Evolutionary conservation across 208 protist species (phyloP), one percentile per base, ranked within the genome.

Genomic region (Acanthamoeba lenticulata): DNA sequence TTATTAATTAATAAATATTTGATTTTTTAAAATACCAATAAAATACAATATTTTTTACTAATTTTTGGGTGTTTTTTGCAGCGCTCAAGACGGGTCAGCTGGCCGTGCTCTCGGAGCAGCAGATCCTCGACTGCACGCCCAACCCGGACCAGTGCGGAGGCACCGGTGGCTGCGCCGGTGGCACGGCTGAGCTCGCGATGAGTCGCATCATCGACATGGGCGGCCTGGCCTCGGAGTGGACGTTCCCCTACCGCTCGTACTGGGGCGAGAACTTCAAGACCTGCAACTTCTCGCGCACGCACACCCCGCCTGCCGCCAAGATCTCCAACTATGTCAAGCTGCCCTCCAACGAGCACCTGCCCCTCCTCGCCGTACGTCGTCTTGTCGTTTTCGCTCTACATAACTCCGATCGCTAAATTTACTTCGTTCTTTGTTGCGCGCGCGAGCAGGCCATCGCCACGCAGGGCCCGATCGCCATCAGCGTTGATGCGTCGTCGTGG

Each of bases 111-210:
- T 95, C 91, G 11, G 88, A 93, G 81, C 91, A 96, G 92, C 90
- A 95, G 65, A 57, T 96, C 44, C 89, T 95, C 34, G 60, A 90
- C 52, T 96, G 95, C 91, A 85, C 93, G 5, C 89, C 93, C 47
- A 96, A 96, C 94, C 94, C 94, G 19, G 19, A 95, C 45, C 42
- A 95, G 27, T 96, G 95, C 55, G 95, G 95, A 44, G 95, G 95
- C 83, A 95, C 94, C 32, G 83, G 83, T 49, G 94, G 94, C 42
- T 95, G 94, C 81, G 74, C 21, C 27, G 94, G 94, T 40, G 81
- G 79, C 40, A 94, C 85, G 13, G 69, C 72, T 24, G 74, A 94
- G 79, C 57, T 95, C 29, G 94, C 92, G 0, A 90, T 67, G 52
- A 36, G 45, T 13, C 65, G 62, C 88, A 32, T 95, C 36, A 49